Base-by-base conservation (phyloP, 352 stramenopile genomes). In the Phytophthora quininea region DNA sequence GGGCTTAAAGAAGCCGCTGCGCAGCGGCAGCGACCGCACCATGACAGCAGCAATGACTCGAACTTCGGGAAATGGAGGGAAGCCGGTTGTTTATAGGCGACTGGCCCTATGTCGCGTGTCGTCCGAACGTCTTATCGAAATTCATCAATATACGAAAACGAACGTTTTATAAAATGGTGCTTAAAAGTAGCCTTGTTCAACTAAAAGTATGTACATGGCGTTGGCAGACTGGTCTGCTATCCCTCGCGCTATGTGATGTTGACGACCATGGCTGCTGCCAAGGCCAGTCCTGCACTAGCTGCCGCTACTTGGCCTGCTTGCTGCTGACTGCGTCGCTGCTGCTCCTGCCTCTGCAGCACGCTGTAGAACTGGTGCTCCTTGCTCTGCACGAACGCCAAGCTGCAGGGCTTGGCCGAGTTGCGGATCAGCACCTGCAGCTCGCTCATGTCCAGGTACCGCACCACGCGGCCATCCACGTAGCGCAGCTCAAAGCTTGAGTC, bases 21-120 rank as follows among this genome's bases (percentile, higher is more conserved):
- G 86, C 58, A 95, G 71, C 30, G 86, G 86, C 65, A 95, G 70
- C 58, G 84, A 91, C 42, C 86, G 86, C 65, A 91, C 86, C 86
- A 95, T 94, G 11, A 31, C 19, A 24, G 19, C 19, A 24, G 19
- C 19, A 24, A 24, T 0, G 19, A 24, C 19, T 24, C 19, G 19
- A 24, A 24, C 19, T 24, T 24, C 19, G 19, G 19, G 19, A 24
- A 24, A 24, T 24, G 19, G 19, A 24, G 19, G 19, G 19, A 24
- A 24, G 19, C 19, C 19, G 19, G 19, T 24, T 24, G 19, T 24
- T 24, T 24, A 24, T 24, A 24, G 19, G 19, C 19, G 19, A 24
- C 19, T 24, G 19, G 19, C 19, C 19, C 19, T 24, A 24, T 24
- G 19, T 24, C 19, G 19, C 19, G 19, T 24, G 19, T 24, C 19